Conservation (phyloP, 2,329 filamentous ascomycete genomes). For the Fusarium illudens region DNA sequence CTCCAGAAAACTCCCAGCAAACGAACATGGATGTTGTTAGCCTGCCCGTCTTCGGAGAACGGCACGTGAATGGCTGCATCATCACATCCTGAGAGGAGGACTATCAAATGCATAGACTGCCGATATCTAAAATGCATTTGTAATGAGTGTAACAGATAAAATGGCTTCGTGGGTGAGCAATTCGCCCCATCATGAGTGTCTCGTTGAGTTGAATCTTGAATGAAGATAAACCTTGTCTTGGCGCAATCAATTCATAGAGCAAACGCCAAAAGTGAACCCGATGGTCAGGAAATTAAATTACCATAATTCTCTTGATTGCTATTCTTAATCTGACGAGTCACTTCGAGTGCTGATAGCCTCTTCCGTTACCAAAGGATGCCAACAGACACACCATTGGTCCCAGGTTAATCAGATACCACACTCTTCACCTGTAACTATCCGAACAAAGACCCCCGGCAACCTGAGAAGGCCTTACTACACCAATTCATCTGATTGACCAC, state of each 20-base stretch:
- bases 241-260: neutral
- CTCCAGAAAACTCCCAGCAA: neutral
- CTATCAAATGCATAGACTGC: neutral
- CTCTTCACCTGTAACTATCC: neutral
- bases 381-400: no score
- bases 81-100: neutral
- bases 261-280: neutral
- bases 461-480: neutral
- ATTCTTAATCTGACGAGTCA: neutral
- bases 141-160: neutral
- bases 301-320: neutral
- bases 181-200: no score
- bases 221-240: neutral
- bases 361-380: neutral
- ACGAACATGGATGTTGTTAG: neutral
- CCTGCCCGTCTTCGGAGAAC: conserved; percentile 1
- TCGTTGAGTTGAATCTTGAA: neutral
- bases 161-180: neutral
- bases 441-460: neutral
- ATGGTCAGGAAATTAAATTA: neutral
- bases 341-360: neutral
- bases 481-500: neutral
- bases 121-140: neutral
- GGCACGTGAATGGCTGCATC: conserved; percentile 22
- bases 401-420: neutral